These are phyloP conservation scores for Fraxinus floribunda DNA, from an alignment of 305 asterid species.

Conservation along the genomic window DNA sequence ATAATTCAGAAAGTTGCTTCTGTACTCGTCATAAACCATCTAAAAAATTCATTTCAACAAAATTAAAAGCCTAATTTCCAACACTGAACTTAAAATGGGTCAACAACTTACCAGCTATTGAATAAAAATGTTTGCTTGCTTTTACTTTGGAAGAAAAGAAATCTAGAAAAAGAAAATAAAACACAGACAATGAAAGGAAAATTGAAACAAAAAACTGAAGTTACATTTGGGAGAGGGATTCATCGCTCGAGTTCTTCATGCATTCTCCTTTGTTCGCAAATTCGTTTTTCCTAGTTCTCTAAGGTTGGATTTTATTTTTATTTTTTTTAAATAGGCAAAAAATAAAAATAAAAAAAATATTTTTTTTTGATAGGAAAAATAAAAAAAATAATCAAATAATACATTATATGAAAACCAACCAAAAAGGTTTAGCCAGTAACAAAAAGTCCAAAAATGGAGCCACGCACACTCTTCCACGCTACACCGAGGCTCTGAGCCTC, in stretches of 20 bases:
- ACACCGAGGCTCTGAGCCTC: background rate
- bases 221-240: background rate
- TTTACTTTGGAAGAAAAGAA: background rate
- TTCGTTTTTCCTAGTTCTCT: background rate
- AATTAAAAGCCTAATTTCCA: background rate
- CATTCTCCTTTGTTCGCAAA: background rate
- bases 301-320: background rate
- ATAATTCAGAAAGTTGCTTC: background rate
- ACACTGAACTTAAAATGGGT: background rate
- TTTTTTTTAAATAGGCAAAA: background rate
- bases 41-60: background rate
- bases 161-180: background rate
- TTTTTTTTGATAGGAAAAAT: no score
- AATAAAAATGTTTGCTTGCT: background rate
- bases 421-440: background rate
- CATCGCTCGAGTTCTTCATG: background rate
- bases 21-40: background rate
- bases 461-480: background rate
- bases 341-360: no score
- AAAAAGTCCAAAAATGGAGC: background rate
- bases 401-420: background rate
- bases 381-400: background rate
- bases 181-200: background rate
- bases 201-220: background rate
- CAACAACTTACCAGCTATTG: background rate